Evolutionary conservation across 2,329 filamentous ascomycete genomes (phyloP).

Genomic region (Scedosporium aurantiacum): DNA sequence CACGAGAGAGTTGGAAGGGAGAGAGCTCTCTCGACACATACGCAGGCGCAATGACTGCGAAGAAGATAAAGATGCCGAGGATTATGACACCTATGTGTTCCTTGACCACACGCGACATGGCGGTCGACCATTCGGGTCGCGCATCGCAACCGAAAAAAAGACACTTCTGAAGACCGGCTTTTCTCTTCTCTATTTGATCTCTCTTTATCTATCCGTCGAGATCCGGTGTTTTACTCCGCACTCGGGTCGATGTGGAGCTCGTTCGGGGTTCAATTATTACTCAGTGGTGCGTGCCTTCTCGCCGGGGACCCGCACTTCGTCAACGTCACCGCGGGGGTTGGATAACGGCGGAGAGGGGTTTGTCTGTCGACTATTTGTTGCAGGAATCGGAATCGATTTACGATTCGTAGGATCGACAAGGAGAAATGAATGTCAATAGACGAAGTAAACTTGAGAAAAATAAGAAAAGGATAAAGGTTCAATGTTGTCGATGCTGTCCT

Average conservation of each 20-base stretch:
- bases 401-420: no score
- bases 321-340: background rate
- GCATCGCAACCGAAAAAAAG: background rate
- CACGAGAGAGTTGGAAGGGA: background rate
- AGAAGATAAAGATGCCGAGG: slow-evolving; percentile 1
- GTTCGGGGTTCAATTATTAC: no score
- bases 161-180: background rate
- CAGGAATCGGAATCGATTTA: background rate
- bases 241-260: no score
- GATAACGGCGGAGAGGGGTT: background rate
- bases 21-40: background rate
- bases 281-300: background rate
- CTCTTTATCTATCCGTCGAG: background rate
- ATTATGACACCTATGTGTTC: slow-evolving; percentile 7
- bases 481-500: background rate
- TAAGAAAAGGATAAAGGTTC: background rate
- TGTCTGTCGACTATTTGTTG: background rate
- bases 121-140: background rate
- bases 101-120: slow-evolving; percentile 5
- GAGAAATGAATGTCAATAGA: no score
- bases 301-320: background rate
- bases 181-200: no score
- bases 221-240: no score
- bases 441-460: background rate
- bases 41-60: slow-evolving; percentile 6